Percentiles rank a stretch among this genome's conserved stretches.
Conservation (phyloP, 768 basidiomycete species). For the Termitomyces sp. region DNA sequence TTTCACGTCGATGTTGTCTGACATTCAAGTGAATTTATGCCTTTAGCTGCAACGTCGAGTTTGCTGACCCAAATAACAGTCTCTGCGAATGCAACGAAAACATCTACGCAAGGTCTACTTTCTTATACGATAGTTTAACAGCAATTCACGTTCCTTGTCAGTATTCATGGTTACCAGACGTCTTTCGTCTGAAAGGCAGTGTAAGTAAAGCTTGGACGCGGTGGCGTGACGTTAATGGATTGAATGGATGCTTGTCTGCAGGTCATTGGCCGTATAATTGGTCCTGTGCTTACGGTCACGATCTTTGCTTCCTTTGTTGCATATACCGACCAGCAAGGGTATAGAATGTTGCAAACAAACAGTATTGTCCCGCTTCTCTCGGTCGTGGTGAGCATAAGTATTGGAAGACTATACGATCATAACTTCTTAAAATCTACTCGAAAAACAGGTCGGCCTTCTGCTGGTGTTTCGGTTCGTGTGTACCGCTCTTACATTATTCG, state of each 20-base stretch:
- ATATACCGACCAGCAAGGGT: constrained; percentile 56
- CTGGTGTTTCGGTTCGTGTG: constrained; percentile 74
- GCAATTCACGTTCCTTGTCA: constrained; percentile 22
- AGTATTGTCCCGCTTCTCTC: constrained; percentile 85
- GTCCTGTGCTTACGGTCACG: constrained; percentile 84
- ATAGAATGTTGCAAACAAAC: constrained; percentile 66
- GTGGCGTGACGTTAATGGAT: constrained; percentile 2
- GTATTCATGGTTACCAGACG: constrained; percentile 92
- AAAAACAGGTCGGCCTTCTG: constrained; percentile 74
- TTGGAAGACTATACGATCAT: not conserved
- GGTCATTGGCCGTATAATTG: constrained; percentile 70
- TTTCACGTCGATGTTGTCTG: constrained; percentile 25
- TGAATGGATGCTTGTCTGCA: constrained; percentile 24
- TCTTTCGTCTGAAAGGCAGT: constrained; percentile 79
- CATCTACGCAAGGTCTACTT: constrained; percentile 44
- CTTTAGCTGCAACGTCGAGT: not conserved
- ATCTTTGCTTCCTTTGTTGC: constrained; percentile 63
- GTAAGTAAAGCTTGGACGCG: constrained; percentile 40
- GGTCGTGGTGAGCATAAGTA: constrained; percentile 68
- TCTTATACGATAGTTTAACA: not conserved
- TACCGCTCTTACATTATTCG: not conserved
- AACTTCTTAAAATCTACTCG: constrained; percentile 4
- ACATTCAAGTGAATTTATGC: constrained; percentile 20
- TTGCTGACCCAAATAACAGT: constrained; percentile 18
- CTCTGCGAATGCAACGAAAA: constrained; percentile 46